Evolutionary conservation across 257 asterid genomes (phyloP).

Genomic region (Schizonepeta tenuifolia): DNA sequence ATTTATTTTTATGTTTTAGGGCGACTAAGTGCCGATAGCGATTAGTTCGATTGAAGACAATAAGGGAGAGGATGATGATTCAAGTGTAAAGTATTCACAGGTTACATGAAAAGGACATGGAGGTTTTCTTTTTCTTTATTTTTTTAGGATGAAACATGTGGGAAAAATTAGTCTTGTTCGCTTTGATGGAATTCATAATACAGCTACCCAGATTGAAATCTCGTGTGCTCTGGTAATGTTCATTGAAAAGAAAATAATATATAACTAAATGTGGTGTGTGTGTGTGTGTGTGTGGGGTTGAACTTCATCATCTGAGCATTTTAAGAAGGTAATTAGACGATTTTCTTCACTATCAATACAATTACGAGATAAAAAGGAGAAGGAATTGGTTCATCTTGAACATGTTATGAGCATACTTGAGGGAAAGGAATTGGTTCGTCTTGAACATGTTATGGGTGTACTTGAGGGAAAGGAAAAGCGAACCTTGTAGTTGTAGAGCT

Average conservation of each 20-base stretch:
- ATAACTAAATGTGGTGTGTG: not conserved
- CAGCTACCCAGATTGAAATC: not conserved
- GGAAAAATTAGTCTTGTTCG: no score
- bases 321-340: not conserved
- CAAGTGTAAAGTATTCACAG: constrained; percentile 38
- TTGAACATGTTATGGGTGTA: not conserved
- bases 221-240: not conserved
- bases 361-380: not conserved
- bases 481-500: constrained; percentile 35
- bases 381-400: no score
- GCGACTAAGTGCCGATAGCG: constrained; percentile 22
- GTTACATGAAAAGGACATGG: constrained; percentile 24
- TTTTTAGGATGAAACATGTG: no score
- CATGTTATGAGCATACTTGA: no score
- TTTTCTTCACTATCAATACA: not conserved
- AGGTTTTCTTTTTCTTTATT: not conserved
- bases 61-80: constrained; percentile 35
- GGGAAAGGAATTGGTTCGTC: not conserved
- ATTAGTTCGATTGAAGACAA: constrained; percentile 34
- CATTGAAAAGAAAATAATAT: no score
- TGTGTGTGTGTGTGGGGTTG: not conserved
- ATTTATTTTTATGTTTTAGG: constrained; percentile 25
- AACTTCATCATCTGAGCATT: not conserved
- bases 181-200: not conserved
- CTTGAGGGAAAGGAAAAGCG: constrained; percentile 20